Evolutionary conservation across 116 monocot species (phyloP).

Genomic region (Zostera marina): DNA sequence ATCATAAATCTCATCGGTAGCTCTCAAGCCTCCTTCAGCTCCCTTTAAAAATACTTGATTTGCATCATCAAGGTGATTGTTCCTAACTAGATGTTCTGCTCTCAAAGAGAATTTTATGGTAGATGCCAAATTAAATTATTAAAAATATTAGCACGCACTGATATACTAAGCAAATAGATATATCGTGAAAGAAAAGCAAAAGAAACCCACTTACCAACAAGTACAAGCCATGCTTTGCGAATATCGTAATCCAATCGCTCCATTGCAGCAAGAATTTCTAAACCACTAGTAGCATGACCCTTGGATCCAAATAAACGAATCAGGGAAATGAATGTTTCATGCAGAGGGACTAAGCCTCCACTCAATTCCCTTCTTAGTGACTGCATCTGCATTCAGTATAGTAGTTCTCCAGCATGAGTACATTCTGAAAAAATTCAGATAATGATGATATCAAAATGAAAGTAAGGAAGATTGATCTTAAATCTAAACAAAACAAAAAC

Average conservation of each 20-base stretch:
- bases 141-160: not conserved
- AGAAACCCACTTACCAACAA: conserved; percentile 44
- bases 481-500: not conserved
- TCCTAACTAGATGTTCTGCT: conserved; percentile 77
- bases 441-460: not conserved
- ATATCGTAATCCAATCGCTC: conserved; percentile 85
- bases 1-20: conserved; percentile 88
- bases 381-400: conserved; percentile 64
- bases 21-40: conserved; percentile 75
- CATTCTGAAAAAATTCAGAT: conserved; percentile 6
- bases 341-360: conserved; percentile 58
- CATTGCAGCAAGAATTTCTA: conserved; percentile 94
- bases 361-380: conserved; percentile 86
- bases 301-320: conserved; percentile 78
- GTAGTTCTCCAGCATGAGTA: conserved; percentile 16
- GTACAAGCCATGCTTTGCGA: conserved; percentile 81
- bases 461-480: not conserved
- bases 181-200: not conserved
- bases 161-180: not conserved
- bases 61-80: conserved; percentile 58
- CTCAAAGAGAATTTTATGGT: not conserved
- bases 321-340: conserved; percentile 82
- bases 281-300: conserved; percentile 66
- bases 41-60: conserved; percentile 91
- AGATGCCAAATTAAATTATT: not conserved